phyloP scores from a whole-genome alignment of 139 green algal species.

The Eudorina sp. region DNA sequence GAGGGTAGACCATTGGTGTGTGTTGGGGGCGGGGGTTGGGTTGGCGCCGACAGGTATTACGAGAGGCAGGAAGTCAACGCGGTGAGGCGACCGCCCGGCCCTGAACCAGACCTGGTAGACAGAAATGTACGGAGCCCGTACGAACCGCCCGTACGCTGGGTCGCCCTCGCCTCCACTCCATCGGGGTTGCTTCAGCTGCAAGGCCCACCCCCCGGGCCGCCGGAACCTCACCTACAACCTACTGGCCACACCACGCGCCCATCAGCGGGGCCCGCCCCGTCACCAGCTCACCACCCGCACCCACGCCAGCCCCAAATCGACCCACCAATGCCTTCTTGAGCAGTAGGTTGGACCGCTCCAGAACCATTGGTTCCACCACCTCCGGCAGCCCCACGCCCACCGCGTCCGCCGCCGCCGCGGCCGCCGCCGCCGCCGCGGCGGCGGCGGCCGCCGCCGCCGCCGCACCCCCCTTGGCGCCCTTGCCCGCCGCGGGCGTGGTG shows the following conservation, averaged over 20 bases:
- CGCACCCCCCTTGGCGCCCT: not conserved
- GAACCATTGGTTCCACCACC: constrained; percentile 54
- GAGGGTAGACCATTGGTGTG: not conserved
- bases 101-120: no score
- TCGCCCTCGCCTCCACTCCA: no score
- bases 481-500: not conserved
- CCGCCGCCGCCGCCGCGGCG: not conserved
- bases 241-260: no score
- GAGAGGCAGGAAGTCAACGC: not conserved
- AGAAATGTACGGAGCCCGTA: no score
- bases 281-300: not conserved
- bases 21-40: not conserved
- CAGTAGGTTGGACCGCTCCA: constrained; percentile 53
- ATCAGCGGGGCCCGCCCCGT: no score
- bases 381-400: constrained; percentile 43
- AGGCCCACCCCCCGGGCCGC: no score
- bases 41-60: not conserved
- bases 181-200: no score
- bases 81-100: not conserved
- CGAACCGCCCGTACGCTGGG: no score
- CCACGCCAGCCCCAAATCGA: not conserved
- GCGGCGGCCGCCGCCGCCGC: not conserved
- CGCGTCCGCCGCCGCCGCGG: not conserved
- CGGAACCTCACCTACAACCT: no score
- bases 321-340: constrained; percentile 46